Evolutionary conservation across 2,329 filamentous ascomycete genomes (phyloP), one percentile per base, ranked within the genome.

Genomic region (Ambrosiella xylebori): DNA sequence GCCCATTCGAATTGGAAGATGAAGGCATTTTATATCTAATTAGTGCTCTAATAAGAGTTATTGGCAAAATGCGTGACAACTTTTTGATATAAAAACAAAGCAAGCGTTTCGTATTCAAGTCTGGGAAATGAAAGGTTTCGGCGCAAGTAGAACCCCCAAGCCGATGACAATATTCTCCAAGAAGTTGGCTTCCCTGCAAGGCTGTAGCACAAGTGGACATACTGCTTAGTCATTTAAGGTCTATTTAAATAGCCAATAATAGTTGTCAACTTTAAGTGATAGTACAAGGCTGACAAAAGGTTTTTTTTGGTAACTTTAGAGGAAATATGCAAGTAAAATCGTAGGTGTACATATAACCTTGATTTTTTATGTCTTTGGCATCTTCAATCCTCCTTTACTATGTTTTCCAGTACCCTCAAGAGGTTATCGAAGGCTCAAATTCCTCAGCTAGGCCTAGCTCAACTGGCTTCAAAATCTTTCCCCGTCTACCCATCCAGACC

Each of bases 1-100:
- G 86, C 62, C 51, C 56, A 45, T 78, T 74, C 38, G 78, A 73
- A 64, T 78, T 77, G 54, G 84, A 87, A 59, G 83, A 86, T 61
- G 84, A 87, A 61, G 84, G 82, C 84, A 87, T 87, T 63, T 59
- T 71, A 65, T 54, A 35, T 17, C 5, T 51, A 35, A 11, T 9
- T 51, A 51, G 8, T 15, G 47, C 15, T 36, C 17, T 17, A 12
- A 19, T 36, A 35, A 36, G 19, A 19, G 6, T n/a, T 41, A 12
- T 41, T 41, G 11, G n/a, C n/a, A 12, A n/a, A 41, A 41, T 27
- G 4, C 3, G 19, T 27, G 27, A 27, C 27, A 27, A 27, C 2
- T 27, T 27, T 27, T 27, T 27, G 27, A 27, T 27, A 27, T 27
- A 27, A 27, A 27, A 27, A 27, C 27, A 27, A 27, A 27, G 5